Conservation (phyloP, 2,329 filamentous ascomycete genomes). For the Aurifilum marmelostoma region DNA sequence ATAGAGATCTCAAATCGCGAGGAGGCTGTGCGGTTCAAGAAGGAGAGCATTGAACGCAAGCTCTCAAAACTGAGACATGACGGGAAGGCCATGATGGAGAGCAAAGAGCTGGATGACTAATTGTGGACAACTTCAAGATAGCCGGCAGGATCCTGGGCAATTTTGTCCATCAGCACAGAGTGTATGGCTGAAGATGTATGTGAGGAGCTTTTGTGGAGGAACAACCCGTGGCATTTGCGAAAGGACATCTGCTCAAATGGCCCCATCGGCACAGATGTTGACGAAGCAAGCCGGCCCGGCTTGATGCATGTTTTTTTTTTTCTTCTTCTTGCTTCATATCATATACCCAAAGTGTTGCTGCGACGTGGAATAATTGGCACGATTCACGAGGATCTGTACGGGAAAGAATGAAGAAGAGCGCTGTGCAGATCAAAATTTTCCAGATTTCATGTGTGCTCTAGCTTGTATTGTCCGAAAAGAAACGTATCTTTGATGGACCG, state of each 20-base stretch:
- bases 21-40: conserved; percentile 56
- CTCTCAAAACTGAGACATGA: conserved; percentile 59
- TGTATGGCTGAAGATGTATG: background rate
- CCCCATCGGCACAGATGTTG: background rate
- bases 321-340: conserved; percentile 16
- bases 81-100: conserved; percentile 58
- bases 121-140: background rate
- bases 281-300: background rate
- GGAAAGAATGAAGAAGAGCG: background rate
- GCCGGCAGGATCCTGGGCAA: background rate
- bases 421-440: background rate
- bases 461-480: background rate
- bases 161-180: background rate
- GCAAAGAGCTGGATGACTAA: conserved; percentile 40
- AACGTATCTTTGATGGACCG: background rate
- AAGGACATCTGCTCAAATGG: background rate
- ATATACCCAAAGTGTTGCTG: conserved; percentile 12
- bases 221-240: background rate
- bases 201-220: background rate
- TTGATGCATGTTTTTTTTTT: background rate
- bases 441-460: background rate
- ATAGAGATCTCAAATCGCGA: conserved; percentile 58
- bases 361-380: background rate
- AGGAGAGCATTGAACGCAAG: conserved; percentile 58
- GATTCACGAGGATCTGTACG: background rate